Base-by-base conservation (phyloP, 805 yeast species). In the Priceomyces medius region DNA sequence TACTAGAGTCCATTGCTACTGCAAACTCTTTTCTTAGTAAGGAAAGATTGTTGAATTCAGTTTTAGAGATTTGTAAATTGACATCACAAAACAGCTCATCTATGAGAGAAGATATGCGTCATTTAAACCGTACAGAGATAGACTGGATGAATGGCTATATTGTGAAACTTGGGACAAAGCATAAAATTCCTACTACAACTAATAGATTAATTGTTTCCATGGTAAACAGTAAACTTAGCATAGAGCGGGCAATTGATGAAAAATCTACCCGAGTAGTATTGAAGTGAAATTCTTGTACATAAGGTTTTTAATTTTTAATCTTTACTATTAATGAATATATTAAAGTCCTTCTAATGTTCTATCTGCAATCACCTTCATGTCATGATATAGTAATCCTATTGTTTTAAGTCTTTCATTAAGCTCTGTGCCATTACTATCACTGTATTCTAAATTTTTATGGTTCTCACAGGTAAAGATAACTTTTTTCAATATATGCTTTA, bases 71-170 rank as follows among this genome's bases (percentile, higher is more conserved):
- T 4, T 55, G 64, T 40, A 47, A 53, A 29, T 17, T 42, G 13
- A 71, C 90, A 3, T 73, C 76, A 0, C 58, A 71, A 31, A 91
- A 89, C 55, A 72, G 78, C 35, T 74, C 85, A 7, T 80, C 87
- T 12, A 85, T 84, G 90, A 66, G 85, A 37, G 80, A 78, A 43
- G 98, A 91, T 52, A 64, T 80, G 13, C 53, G 69, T 35, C 57
- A 63, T 47, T 63, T 76, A 44, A 74, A 77, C 49, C 73, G 70
- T 12, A 86, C 93, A 0, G 99, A 91, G 56, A 77, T 91, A 16
- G 85, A 83, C 45, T 85, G 77, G 57, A 82, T 91, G 44, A 93
- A 90, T 57, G 97, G 97, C 1, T 88, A 80, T 54, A 71, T 90
- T 9, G 82, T 76, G 1, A 57, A 54, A 5, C 62, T 80, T 39